These are phyloP conservation scores for Hanseniaspora hatyaiensis DNA, from an alignment of 805 yeast species.

Conservation along the genomic window DNA sequence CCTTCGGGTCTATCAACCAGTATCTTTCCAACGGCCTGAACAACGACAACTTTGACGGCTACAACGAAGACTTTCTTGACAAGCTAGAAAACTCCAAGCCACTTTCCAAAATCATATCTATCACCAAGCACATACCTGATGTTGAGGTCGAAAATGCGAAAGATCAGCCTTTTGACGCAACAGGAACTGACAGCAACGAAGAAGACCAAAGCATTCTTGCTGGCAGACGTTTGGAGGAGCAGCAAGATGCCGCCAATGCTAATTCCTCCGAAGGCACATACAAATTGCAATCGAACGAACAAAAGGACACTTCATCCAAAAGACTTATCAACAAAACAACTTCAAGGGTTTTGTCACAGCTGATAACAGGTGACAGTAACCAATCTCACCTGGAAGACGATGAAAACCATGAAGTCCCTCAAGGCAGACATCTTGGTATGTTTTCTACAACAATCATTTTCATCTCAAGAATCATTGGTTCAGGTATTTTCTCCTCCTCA, in stretches of 20 bases:
- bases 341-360: conserved; percentile 11
- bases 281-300: not conserved
- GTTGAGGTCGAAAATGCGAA: conserved; percentile 11
- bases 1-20: conserved; percentile 10
- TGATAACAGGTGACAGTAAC: conserved; percentile 6
- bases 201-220: too few relatives aligned
- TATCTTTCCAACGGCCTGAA: not conserved
- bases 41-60: not conserved
- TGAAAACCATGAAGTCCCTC: conserved; percentile 36
- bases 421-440: conserved; percentile 63
- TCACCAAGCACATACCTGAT: conserved; percentile 15
- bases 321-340: conserved; percentile 1
- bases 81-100: conserved; percentile 12
- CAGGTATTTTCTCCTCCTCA: conserved; percentile 68
- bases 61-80: conserved; percentile 9
- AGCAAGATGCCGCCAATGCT: not conserved
- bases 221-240: not conserved
- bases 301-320: not conserved
- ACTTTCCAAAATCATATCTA: conserved; percentile 12
- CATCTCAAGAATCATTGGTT: conserved; percentile 60
- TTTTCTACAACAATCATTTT: conserved; percentile 54
- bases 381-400: conserved; percentile 15
- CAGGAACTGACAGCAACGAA: not conserved
- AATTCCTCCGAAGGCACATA: not conserved
- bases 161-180: not conserved